phyloP scores from a whole-genome alignment of 2,329 filamentous ascomycete species.

The Epichloe scottii region DNA sequence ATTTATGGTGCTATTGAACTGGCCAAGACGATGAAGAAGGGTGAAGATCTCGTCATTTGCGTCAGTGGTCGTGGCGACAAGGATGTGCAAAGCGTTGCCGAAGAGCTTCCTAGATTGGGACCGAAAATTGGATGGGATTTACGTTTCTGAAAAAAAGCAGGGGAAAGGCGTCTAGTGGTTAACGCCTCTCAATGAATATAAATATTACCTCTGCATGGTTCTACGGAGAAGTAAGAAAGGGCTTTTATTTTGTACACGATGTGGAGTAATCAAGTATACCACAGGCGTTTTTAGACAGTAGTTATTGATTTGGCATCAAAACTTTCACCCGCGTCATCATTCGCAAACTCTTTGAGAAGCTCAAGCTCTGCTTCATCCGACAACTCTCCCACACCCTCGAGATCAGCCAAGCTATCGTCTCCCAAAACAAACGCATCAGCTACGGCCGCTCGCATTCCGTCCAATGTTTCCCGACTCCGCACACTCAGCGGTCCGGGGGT shows the following conservation, averaged over 20 bases:
- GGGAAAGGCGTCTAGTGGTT: not conserved
- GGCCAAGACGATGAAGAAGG: conserved; percentile 84
- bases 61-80: conserved; percentile 90
- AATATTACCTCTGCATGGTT: conserved; percentile 2
- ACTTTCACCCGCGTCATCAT: conserved; percentile 9
- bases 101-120: conserved; percentile 78
- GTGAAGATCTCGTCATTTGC: conserved; percentile 85
- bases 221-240: not conserved
- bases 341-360: conserved; percentile 22
- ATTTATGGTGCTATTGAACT: conserved; percentile 81
- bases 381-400: conserved; percentile 27
- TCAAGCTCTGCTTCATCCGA: conserved; percentile 25
- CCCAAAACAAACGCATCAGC: conserved; percentile 36
- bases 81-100: conserved; percentile 95
- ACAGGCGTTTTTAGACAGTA: not conserved
- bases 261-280: not conserved
- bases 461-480: conserved; percentile 24
- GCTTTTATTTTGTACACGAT: not conserved
- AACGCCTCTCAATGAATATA: too few species aligned
- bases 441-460: conserved; percentile 26
- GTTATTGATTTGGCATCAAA: not conserved
- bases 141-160: conserved; percentile 35
- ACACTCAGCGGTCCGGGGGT: conserved; percentile 26
- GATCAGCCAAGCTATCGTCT: conserved; percentile 23
- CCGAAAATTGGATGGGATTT: conserved; percentile 73